phyloP scores from a whole-genome alignment of 176 grass and related monocot species.

The Thinopyrum elongatum region DNA sequence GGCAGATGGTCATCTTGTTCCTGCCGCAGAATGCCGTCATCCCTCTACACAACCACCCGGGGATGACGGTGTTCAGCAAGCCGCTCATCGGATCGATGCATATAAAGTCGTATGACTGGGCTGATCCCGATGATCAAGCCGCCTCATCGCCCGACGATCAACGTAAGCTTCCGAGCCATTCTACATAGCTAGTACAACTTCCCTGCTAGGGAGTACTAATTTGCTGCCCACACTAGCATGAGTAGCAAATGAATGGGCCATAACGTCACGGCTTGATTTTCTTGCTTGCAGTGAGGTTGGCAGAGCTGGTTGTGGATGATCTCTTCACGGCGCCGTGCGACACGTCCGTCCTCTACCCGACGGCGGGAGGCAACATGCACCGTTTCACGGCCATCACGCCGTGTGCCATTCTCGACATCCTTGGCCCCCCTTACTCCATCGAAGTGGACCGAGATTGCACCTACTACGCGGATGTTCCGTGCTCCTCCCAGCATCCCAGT shows the following conservation, averaged over 20 bases:
- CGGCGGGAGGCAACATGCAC: conserved; percentile 84
- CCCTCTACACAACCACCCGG: conserved; percentile 93
- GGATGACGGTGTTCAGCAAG: conserved; percentile 94
- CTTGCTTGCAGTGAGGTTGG: conserved; percentile 51
- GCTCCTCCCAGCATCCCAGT: conserved; percentile 31
- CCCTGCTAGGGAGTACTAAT: no score
- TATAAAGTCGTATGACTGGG: conserved; percentile 82
- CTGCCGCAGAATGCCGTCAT: conserved; percentile 63
- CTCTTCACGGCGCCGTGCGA: conserved; percentile 64
- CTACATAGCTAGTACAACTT: no score
- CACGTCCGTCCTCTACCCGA: conserved; percentile 76
- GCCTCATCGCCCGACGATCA: background rate
- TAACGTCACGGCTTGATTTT: background rate
- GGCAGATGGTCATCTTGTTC: conserved; percentile 80
- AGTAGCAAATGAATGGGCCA: background rate
- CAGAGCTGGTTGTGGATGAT: conserved; percentile 60
- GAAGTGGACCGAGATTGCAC: conserved; percentile 78
- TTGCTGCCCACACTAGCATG: background rate
- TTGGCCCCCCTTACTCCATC: conserved; percentile 70
- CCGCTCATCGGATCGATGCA: conserved; percentile 83
- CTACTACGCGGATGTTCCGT: conserved; percentile 57
- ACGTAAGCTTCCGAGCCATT: conserved; percentile 1
- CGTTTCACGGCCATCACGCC: conserved; percentile 49
- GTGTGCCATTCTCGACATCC: conserved; percentile 69
- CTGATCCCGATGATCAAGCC: background rate